These are phyloP conservation scores for Camelina laxa DNA, from an alignment of 345 rosid species.

Conservation along the genomic window DNA sequence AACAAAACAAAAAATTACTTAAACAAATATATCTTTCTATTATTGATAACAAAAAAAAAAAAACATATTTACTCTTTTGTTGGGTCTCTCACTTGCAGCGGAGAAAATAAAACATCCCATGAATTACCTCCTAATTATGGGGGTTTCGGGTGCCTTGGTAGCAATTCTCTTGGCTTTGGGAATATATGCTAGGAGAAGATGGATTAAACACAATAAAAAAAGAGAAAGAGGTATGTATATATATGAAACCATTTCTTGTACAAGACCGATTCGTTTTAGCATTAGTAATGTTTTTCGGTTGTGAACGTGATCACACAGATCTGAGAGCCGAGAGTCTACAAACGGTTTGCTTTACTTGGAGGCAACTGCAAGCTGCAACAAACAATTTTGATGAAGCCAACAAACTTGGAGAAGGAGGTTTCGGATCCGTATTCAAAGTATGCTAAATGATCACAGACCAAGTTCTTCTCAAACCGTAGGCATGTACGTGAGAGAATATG, in stretches of 20 bases:
- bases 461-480: neutral
- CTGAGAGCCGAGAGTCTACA: constrained; percentile 1
- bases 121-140: constrained; percentile 15
- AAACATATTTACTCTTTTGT: neutral
- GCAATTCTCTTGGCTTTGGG: constrained; percentile 34
- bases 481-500: too few species aligned
- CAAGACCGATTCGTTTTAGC: neutral
- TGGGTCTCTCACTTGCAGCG: constrained; percentile 15
- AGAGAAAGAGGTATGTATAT: constrained; percentile 3
- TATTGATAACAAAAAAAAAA: neutral
- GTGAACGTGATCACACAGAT: neutral
- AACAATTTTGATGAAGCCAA: neutral
- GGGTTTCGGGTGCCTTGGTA: constrained; percentile 9
- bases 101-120: constrained; percentile 13
- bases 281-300: neutral
- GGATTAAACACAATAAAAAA: constrained; percentile 3
- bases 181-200: constrained; percentile 42
- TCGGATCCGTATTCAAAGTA: constrained; percentile 39
- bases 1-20: too few species aligned
- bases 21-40: too few species aligned
- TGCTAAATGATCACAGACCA: neutral
- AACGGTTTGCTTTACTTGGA: constrained; percentile 29
- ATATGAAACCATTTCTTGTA: neutral
- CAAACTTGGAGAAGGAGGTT: constrained; percentile 41
- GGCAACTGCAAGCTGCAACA: constrained; percentile 32